Percentiles rank a stretch among this genome's conserved stretches.
These are phyloP conservation scores for Desmodesmus armatus DNA, from an alignment of 139 green algal species.

Conservation along the genomic window DNA sequence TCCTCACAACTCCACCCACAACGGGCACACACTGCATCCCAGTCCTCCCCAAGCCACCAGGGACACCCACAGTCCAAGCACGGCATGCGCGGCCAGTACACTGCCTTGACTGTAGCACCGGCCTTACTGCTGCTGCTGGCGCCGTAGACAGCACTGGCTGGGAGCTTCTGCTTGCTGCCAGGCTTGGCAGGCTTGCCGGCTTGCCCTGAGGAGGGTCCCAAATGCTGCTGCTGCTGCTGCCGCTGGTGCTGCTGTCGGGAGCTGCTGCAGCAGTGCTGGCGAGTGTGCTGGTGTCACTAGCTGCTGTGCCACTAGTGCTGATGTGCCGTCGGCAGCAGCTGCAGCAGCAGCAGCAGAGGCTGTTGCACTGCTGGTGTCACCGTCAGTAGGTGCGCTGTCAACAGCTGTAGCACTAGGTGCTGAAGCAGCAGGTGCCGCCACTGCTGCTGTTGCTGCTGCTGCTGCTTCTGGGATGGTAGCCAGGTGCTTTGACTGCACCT, in stretches of 20 bases:
- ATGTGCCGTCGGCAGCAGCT: too few species aligned
- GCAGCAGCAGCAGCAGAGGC: too few species aligned
- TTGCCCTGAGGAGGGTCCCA: slow-evolving; percentile 37
- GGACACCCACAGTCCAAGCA: slow-evolving; percentile 84
- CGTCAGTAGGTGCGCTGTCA: neutral
- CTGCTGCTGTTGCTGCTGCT: slow-evolving; percentile 14
- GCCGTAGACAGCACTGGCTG: slow-evolving; percentile 6
- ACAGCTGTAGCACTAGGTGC: neutral
- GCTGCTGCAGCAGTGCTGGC: too few species aligned
- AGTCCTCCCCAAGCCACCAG: slow-evolving; percentile 89
- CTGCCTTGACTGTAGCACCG: neutral
- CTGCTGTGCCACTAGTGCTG: too few species aligned
- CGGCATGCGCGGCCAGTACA: slow-evolving; percentile 75
- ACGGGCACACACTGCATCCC: slow-evolving; percentile 77
- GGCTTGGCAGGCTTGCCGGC: slow-evolving; percentile 28
- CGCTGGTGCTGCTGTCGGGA: slow-evolving; percentile 18
- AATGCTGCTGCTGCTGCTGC: slow-evolving; percentile 25
- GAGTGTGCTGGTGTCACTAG: too few species aligned
- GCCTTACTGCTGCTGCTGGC: slow-evolving; percentile 18
- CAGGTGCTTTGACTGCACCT: neutral
- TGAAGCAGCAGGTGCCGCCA: neutral
- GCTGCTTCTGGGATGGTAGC: too few species aligned
- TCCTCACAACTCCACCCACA: slow-evolving; percentile 80
- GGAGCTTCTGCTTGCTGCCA: slow-evolving; percentile 16
- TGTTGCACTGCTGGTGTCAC: too few species aligned